phyloP scores from a whole-genome alignment of 495 filamentous ascomycete species.

The Penicillium canescens region DNA sequence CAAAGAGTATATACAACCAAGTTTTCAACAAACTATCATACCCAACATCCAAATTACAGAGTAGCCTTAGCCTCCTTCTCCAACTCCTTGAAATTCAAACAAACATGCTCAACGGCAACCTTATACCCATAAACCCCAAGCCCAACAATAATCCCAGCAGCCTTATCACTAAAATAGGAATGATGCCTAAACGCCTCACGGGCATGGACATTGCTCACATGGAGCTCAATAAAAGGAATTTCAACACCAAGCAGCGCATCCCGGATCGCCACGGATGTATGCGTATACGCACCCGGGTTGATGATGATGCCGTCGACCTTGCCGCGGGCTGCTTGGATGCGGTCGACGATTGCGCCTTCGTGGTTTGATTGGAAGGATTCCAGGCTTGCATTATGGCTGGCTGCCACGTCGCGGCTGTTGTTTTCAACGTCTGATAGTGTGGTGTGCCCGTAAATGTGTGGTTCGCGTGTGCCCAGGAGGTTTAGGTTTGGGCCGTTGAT shows the following conservation, averaged over 20 bases:
- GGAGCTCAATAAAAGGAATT: slow-evolving; percentile 71
- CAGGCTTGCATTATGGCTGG: slow-evolving; percentile 40
- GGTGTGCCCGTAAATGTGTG: slow-evolving; percentile 65
- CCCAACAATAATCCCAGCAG: slow-evolving; percentile 65
- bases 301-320: slow-evolving; percentile 63
- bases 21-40: not conserved
- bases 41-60: slow-evolving; percentile 4
- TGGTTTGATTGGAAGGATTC: slow-evolving; percentile 65
- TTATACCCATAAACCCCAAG: slow-evolving; percentile 69
- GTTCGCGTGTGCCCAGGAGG: slow-evolving; percentile 72
- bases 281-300: slow-evolving; percentile 69
- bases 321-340: slow-evolving; percentile 55
- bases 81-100: slow-evolving; percentile 40
- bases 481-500: slow-evolving; percentile 83
- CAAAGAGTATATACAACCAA: slow-evolving; percentile 12
- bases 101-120: slow-evolving; percentile 65
- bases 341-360: slow-evolving; percentile 64
- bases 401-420: slow-evolving; percentile 43
- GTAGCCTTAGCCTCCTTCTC: slow-evolving; percentile 29
- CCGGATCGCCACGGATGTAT: slow-evolving; percentile 66
- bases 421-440: slow-evolving; percentile 60
- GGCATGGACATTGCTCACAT: slow-evolving; percentile 68
- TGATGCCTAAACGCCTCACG: slow-evolving; percentile 63
- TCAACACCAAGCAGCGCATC: slow-evolving; percentile 64
- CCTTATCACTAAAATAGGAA: slow-evolving; percentile 71